phyloP scores from a whole-genome alignment of 352 stramenopile species.

The Detonula confervacea region DNA sequence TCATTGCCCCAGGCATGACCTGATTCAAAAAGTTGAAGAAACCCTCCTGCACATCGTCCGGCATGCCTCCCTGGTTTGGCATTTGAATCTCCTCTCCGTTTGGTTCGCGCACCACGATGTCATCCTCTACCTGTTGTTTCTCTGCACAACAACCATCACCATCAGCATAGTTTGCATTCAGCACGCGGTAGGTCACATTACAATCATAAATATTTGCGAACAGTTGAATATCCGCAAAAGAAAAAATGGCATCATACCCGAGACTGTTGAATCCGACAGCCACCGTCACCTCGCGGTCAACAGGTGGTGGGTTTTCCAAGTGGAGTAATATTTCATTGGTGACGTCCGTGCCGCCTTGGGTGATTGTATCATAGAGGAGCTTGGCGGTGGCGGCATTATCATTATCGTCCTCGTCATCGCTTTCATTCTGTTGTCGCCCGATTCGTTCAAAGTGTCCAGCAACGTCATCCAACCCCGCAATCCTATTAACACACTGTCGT shows the following conservation, averaged over 20 bases:
- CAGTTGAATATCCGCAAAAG: constrained; percentile 2
- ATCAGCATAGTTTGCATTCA: not conserved
- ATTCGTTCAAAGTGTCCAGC: not conserved
- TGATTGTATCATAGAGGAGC: constrained; percentile 3
- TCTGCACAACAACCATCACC: not conserved
- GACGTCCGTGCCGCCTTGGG: not conserved
- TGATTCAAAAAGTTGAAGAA: constrained; percentile 7
- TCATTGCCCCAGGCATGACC: not conserved
- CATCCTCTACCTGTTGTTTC: not conserved
- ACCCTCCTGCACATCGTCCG: not conserved
- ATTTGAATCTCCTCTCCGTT: constrained; percentile 2
- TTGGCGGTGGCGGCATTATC: not conserved
- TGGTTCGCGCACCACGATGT: not conserved
- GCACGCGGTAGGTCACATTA: not conserved
- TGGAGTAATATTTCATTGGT: constrained; percentile 12
- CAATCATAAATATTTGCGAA: constrained; percentile 7
- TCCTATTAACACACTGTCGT: constrained; percentile 4
- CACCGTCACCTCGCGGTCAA: not conserved
- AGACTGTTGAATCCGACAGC: constrained; percentile 1
- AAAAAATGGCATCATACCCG: not conserved
- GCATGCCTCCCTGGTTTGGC: not conserved
- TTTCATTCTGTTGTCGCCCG: not conserved
- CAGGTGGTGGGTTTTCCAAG: not conserved
- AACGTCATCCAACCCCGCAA: not conserved
- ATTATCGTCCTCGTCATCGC: not conserved